Evolutionary conservation across 352 stramenopile genomes (phyloP).

Genomic region (Pythium phragmitis): DNA sequence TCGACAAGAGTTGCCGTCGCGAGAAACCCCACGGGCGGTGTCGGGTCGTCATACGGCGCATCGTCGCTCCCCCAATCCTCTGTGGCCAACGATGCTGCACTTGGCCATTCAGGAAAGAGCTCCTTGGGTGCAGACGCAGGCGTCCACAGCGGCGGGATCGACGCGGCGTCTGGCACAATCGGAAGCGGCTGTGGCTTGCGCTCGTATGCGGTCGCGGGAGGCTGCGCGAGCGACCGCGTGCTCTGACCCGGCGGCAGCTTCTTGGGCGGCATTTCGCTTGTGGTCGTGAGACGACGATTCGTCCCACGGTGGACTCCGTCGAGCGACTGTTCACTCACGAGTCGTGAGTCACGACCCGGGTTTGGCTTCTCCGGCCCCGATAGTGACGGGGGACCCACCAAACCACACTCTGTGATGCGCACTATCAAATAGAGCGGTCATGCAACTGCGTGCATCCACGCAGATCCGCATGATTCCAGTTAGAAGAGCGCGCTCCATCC

Average conservation of each 20-base stretch:
- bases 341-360: not conserved
- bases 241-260: slow-evolving; percentile 35
- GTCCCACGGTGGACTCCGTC: not conserved
- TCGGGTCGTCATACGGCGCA: slow-evolving; percentile 46
- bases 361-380: not conserved
- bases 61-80: slow-evolving; percentile 54
- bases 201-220: slow-evolving; percentile 10
- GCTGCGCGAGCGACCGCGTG: slow-evolving; percentile 15
- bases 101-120: slow-evolving; percentile 68
- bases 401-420: not conserved
- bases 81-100: slow-evolving; percentile 32
- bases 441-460: no score
- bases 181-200: slow-evolving; percentile 30
- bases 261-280: slow-evolving; percentile 40
- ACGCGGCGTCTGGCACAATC: slow-evolving; percentile 30
- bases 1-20: slow-evolving; percentile 20
- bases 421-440: not conserved
- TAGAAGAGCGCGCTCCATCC: not conserved
- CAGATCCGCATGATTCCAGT: no score
- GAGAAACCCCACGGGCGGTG: slow-evolving; percentile 9
- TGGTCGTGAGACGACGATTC: not conserved
- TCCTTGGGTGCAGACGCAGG: slow-evolving; percentile 31
- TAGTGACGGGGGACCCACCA: not conserved
- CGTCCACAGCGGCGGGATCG: slow-evolving; percentile 45
- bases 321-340: slow-evolving; percentile 14